Base-by-base conservation (phyloP, 345 rosid genomes). In the Balakata baccata region DNA sequence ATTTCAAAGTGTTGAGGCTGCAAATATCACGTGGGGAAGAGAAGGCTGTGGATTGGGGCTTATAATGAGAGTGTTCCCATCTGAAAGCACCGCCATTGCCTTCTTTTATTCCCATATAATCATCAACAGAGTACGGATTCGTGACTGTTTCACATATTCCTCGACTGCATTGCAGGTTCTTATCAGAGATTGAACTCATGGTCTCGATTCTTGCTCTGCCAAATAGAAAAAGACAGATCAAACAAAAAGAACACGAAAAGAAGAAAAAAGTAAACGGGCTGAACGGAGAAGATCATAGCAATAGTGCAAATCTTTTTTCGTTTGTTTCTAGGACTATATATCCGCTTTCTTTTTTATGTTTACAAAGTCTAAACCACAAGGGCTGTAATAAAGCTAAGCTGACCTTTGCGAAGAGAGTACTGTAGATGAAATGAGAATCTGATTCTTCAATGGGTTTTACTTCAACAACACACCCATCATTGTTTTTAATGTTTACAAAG, bases 121-220 rank as follows among this genome's bases (percentile, higher is more conserved):
- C 87, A 79, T 86, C 82, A 51, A 77, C 50, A 65, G 69, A 62
- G 81, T 75, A 82, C 81, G 83, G 73, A 61, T 58, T 73, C 45
- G 80, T 67, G 59, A 69, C 76, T 71, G 81, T 37, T 20, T 81
- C 90, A 64, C 82, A 23, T 59, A 75, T 76, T 75, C 84, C 84
- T 74, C 75, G 77, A 78, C 85, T 75, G 86, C 85, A 80, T 81
- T 81, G 87, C 87, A 77, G 85, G 67, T 71, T 77, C 68, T 78
- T 71, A 81, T 78, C 86, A 83, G 80, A 83, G 70, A 80, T 78
- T 76, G 85, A 83, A 79, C 86, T 83, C 81, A 61, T 76, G 77
- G 74, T 79, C 81, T 84, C 86, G 72, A 75, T 79, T 84, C 87
- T 83, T 10, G 82, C 79, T 67, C 88, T 85, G 77, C n/a, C 45